Evolutionary conservation across 176 grass and related monocot species (phyloP).

Genomic region (Oryza nivara): DNA sequence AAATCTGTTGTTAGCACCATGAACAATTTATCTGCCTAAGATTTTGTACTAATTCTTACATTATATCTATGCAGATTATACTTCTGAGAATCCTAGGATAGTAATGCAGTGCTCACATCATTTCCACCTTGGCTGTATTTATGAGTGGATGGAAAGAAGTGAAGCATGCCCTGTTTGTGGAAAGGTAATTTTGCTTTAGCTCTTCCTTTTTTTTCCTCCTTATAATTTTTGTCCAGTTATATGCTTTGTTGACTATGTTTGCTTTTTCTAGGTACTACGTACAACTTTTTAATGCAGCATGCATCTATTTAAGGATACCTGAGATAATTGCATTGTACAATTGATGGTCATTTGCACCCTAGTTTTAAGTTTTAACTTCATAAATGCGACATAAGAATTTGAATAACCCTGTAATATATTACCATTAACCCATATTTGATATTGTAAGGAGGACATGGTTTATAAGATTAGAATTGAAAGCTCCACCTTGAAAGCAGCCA

Average conservation of each 20-base stretch:
- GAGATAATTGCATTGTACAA: not conserved
- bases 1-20: not conserved
- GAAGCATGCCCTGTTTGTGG: slow-evolving; percentile 94
- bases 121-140: slow-evolving; percentile 97
- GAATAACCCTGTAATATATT: not conserved
- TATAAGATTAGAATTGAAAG: not conserved
- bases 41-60: slow-evolving; percentile 13
- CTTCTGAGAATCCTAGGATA: slow-evolving; percentile 83
- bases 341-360: not conserved
- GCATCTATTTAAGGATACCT: not conserved
- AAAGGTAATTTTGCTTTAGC: slow-evolving; percentile 58
- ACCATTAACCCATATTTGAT: not conserved
- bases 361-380: not conserved
- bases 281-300: not conserved
- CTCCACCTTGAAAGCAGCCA: not conserved
- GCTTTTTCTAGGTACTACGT: not conserved
- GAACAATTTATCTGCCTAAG: slow-evolving; percentile 7
- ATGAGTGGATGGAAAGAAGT: slow-evolving; percentile 99
- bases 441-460: not conserved
- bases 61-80: slow-evolving; percentile 69
- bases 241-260: slow-evolving; percentile 16
- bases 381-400: not conserved
- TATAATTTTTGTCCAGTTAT: not conserved
- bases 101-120: slow-evolving; percentile 91
- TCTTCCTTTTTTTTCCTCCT: not conserved